phyloP scores from a whole-genome alignment of 208 protist genomes.

The Acanthamoeba lenticulata region DNA sequence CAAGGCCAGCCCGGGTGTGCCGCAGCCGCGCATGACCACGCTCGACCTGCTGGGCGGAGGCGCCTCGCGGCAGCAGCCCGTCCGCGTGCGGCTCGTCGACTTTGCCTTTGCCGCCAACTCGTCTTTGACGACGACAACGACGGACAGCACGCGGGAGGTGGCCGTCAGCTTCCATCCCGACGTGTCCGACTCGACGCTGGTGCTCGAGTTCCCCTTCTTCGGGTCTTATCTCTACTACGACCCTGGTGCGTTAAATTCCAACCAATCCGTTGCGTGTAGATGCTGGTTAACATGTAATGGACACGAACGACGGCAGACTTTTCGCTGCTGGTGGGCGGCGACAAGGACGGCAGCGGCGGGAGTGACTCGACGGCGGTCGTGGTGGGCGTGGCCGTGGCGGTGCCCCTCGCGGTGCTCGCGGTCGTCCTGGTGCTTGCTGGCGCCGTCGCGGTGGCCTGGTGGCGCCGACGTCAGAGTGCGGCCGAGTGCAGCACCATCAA shows the following conservation, averaged over 20 bases:
- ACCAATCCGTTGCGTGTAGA: not conserved
- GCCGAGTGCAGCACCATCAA: not conserved
- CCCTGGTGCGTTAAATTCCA: not conserved
- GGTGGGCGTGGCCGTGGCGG: not conserved
- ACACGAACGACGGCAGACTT: not conserved
- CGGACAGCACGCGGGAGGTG: not conserved
- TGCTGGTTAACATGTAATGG: too few species aligned
- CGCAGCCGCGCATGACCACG: constrained; percentile 3
- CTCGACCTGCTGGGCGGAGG: not conserved
- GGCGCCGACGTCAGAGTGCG: not conserved
- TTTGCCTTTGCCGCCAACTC: not conserved
- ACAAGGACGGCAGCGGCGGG: not conserved
- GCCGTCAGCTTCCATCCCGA: not conserved
- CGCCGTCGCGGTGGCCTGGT: not conserved
- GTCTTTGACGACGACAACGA: too few species aligned
- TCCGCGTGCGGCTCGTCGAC: not conserved
- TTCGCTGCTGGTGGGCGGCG: not conserved
- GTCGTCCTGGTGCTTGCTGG: not conserved
- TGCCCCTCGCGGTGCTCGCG: not conserved
- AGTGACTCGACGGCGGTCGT: not conserved
- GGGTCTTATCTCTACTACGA: not conserved
- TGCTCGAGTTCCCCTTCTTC: not conserved
- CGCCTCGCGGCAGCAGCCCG: not conserved
- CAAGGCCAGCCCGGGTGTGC: not conserved
- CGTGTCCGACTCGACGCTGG: not conserved